Conservation (phyloP, 225 moss, liverwort and hornwort genomes). For the Ulota crispa region DNA sequence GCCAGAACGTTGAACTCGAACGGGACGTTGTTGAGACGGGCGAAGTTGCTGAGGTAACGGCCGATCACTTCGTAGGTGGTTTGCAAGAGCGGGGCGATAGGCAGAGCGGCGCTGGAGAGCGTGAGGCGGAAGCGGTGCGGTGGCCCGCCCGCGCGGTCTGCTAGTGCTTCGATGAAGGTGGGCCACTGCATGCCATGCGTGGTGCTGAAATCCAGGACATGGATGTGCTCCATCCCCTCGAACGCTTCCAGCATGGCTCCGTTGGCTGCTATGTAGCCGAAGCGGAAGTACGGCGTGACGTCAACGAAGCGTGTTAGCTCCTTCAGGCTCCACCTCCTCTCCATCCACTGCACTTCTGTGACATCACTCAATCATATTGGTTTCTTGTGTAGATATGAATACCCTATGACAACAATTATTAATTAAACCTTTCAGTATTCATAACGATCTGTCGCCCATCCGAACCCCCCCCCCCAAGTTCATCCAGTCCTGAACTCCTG, state of each 20-base stretch:
- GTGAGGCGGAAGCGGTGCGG: slow-evolving; percentile 67
- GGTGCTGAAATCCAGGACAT: slow-evolving; percentile 73
- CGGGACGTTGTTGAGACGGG: slow-evolving; percentile 53
- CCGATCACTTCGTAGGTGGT: slow-evolving; percentile 56
- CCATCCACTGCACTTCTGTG: slow-evolving; percentile 51
- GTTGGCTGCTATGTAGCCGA: slow-evolving; percentile 81
- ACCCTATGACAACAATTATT: neutral
- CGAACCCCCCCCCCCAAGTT: neutral
- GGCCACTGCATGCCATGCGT: slow-evolving; percentile 87
- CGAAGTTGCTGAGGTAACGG: slow-evolving; percentile 47
- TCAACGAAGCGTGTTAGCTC: slow-evolving; percentile 70
- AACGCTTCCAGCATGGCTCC: slow-evolving; percentile 70
- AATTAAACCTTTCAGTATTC: neutral
- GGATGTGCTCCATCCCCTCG: slow-evolving; percentile 59
- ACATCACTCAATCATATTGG: slow-evolving; percentile 12
- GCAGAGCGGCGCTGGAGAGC: slow-evolving; percentile 50
- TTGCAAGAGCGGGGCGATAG: slow-evolving; percentile 54
- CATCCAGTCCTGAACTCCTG: neutral
- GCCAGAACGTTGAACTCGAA: slow-evolving; percentile 56
- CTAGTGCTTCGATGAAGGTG: slow-evolving; percentile 74
- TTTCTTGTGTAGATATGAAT: neutral
- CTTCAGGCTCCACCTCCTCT: slow-evolving; percentile 48
- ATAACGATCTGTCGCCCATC: neutral
- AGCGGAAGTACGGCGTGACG: slow-evolving; percentile 74
- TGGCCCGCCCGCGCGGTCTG: slow-evolving; percentile 65